Percentiles rank a stretch among this genome's conserved stretches.
Evolutionary conservation across 352 stramenopile species (phyloP).

Genomic region (Aphanomyces invadans): DNA sequence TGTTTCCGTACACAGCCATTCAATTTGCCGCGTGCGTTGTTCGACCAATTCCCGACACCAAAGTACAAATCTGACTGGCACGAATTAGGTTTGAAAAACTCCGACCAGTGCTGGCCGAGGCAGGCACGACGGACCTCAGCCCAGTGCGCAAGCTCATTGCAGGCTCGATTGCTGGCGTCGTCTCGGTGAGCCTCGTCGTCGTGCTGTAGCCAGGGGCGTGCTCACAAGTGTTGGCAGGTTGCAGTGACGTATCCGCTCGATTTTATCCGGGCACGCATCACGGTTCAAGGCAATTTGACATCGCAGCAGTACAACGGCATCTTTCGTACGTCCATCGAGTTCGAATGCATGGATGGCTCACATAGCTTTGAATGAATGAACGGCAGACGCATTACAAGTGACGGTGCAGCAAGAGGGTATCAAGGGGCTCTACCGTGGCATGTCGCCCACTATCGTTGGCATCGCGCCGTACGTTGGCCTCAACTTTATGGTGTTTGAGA

Average conservation of each 20-base stretch:
- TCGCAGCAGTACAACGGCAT: slow-evolving; percentile 58
- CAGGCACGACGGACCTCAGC: slow-evolving; percentile 36
- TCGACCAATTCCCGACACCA: background rate
- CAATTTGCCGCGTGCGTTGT: slow-evolving; percentile 47
- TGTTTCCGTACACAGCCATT: slow-evolving; percentile 73
- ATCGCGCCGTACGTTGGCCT: slow-evolving; percentile 67
- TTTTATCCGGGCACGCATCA: slow-evolving; percentile 61
- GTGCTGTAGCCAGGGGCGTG: slow-evolving; percentile 48
- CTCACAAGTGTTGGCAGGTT: slow-evolving; percentile 58
- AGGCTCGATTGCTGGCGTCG: slow-evolving; percentile 51
- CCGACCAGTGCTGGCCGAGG: slow-evolving; percentile 39
- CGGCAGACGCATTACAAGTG: slow-evolving; percentile 38
- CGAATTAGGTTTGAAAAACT: slow-evolving; percentile 44
- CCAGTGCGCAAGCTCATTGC: slow-evolving; percentile 46
- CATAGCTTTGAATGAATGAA: background rate
- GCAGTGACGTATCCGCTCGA: slow-evolving; percentile 64
- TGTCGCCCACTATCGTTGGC: slow-evolving; percentile 53
- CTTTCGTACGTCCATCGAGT: slow-evolving; percentile 19
- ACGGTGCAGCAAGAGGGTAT: slow-evolving; percentile 50
- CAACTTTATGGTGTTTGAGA: slow-evolving; percentile 75
- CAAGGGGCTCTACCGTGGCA: slow-evolving; percentile 47
- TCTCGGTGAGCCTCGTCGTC: slow-evolving; percentile 45
- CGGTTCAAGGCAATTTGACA: slow-evolving; percentile 52
- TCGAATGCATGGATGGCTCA: background rate
- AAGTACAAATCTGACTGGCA: background rate